Evolutionary conservation across 176 grass and related monocot genomes (phyloP).

Genomic region (Oropetium thomaeum): DNA sequence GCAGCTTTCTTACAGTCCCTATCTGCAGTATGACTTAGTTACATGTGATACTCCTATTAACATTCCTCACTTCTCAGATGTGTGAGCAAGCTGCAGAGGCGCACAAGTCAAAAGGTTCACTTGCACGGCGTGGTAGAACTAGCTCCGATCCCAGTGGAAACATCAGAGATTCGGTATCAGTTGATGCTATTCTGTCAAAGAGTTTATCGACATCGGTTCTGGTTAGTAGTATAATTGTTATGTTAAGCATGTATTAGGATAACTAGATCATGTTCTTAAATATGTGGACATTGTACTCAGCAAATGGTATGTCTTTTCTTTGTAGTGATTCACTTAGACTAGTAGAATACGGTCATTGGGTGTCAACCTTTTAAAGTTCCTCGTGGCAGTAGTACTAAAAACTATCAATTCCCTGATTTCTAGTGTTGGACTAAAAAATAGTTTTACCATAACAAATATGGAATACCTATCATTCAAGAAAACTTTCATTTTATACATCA

Average conservation of each 20-base stretch:
- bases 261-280: background rate
- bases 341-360: slow-evolving; percentile 1
- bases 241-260: slow-evolving; percentile 17
- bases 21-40: slow-evolving; percentile 4
- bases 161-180: slow-evolving; percentile 80
- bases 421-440: slow-evolving; percentile 1
- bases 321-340: slow-evolving; percentile 8
- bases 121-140: slow-evolving; percentile 77
- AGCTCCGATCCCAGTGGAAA: slow-evolving; percentile 66
- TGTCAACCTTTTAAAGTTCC: background rate
- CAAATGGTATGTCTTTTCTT: background rate
- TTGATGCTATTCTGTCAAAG: slow-evolving; percentile 90
- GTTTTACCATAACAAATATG: slow-evolving; percentile 8
- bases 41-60: slow-evolving; percentile 17
- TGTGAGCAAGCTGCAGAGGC: slow-evolving; percentile 93
- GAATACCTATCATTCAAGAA: slow-evolving; percentile 1
- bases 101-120: slow-evolving; percentile 78
- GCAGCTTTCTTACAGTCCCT: background rate
- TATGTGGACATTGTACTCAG: background rate
- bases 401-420: background rate
- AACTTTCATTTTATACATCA: slow-evolving; percentile 24
- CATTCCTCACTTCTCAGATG: slow-evolving; percentile 54
- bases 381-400: background rate
- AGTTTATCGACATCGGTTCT: slow-evolving; percentile 55
- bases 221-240: slow-evolving; percentile 50